These are phyloP conservation scores for Asterionellopsis glacialis DNA, from an alignment of 108 stramenopile genomes.

Conservation along the genomic window DNA sequence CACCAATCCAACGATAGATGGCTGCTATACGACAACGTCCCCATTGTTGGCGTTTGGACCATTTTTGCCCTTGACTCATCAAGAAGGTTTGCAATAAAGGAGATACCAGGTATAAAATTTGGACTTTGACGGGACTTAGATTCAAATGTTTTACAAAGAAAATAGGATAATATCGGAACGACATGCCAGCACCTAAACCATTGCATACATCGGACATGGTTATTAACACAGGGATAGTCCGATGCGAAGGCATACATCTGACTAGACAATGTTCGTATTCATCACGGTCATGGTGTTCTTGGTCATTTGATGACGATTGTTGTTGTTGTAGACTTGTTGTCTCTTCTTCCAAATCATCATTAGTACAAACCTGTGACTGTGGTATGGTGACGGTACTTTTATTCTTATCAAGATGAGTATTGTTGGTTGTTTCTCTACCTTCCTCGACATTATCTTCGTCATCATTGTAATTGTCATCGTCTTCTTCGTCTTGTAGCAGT, in stretches of 20 bases:
- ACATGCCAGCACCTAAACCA: constrained; percentile 61
- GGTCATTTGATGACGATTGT: constrained; percentile 5
- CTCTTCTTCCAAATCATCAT: no score
- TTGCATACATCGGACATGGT: constrained; percentile 35
- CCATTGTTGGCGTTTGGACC: constrained; percentile 9
- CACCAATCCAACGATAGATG: constrained; percentile 32
- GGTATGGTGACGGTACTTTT: no score
- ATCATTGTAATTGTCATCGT: background rate
- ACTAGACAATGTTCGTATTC: background rate
- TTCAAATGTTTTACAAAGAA: constrained; percentile 49
- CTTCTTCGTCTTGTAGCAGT: background rate
- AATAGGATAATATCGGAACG: constrained; percentile 67
- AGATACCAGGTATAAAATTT: constrained; percentile 39
- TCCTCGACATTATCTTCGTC: background rate
- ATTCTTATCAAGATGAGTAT: no score
- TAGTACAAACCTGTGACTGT: no score
- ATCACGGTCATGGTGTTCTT: constrained; percentile 9
- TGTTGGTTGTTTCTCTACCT: background rate
- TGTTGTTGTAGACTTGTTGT: no score
- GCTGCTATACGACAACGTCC: constrained; percentile 40
- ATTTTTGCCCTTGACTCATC: constrained; percentile 23
- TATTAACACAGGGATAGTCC: constrained; percentile 29
- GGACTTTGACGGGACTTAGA: constrained; percentile 46
- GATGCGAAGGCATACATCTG: constrained; percentile 9
- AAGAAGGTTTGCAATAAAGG: constrained; percentile 42